Base-by-base conservation (phyloP, 768 basidiomycete genomes). In the Mycena maculata region DNA sequence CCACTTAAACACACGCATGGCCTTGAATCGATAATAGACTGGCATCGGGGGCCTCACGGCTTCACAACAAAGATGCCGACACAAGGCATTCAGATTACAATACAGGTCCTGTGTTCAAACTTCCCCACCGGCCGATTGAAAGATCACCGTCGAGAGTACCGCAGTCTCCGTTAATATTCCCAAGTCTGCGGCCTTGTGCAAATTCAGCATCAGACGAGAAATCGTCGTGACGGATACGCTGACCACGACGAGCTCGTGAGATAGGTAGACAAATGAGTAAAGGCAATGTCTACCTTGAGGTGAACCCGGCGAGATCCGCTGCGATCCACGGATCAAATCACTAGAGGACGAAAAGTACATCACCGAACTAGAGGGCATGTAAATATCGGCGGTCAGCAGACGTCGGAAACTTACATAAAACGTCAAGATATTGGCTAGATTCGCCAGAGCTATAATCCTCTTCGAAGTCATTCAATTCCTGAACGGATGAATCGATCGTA, bases 361-460 rank as follows among this genome's bases (percentile, higher is more conserved):
- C 23, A 10, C 60, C 60, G 22, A 60, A n/a, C 48, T 60, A 15
- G 48, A 60, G 47, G 57, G n/a, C n/a, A n/a, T n/a, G n/a, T n/a
- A n/a, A n/a, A n/a, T n/a, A n/a, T n/a, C n/a, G n/a, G n/a, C 30
- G 41, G 25, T 38, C 44, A 20, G 25, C 42, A 45, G 30, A 45
- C 33, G 33, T 59, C 42, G 38, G 58, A 48, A 47, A 5, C 59
- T 48, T 47, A 49, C 57, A 18, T 60, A 60, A 41, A 38, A 60
- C 59, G 49, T 60, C 8, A 60, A 41, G n/a, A 60, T 60, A 25
- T 60, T 60, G 36, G 20, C 60, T 33, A 52, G 48, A 31, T 60
- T 60, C 15, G 50, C 60, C 25, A 60, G 48, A 50, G 60, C 60
- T 31, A 60, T 30, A 42, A 52, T 48, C 23, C 60, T 60, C 48